Conservation (phyloP, 2,329 filamentous ascomycete species). For the Pseudopyrenochaeta lycopersici region DNA sequence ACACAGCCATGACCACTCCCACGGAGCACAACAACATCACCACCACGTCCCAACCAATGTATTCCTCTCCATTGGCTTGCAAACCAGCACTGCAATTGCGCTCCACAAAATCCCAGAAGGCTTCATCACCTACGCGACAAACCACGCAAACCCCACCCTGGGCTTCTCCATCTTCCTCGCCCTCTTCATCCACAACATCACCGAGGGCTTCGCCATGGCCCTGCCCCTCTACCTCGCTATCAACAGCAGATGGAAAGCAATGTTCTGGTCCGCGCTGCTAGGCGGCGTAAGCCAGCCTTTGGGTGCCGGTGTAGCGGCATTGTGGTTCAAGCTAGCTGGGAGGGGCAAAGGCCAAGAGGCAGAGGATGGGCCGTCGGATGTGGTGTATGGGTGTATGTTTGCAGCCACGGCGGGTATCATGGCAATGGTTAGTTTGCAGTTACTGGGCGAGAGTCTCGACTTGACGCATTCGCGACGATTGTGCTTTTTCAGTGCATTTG, state of each 20-base stretch:
- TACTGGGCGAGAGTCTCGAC: constrained; percentile 86
- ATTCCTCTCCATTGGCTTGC: constrained; percentile 92
- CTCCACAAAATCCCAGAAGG: constrained; percentile 93
- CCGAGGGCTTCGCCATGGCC: constrained; percentile 94
- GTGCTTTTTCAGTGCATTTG: constrained; percentile 81
- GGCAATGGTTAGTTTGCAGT: constrained; percentile 88
- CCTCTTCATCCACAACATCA: constrained; percentile 97
- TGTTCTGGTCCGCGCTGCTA: constrained; percentile 82
- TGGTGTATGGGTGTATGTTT: constrained; percentile 81
- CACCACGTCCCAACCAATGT: constrained; percentile 95
- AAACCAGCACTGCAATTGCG: constrained; percentile 93
- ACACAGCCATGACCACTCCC: constrained; percentile 12
- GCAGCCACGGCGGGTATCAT: constrained; percentile 92
- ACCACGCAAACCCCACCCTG: constrained; percentile 89
- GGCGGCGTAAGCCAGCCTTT: constrained; percentile 88
- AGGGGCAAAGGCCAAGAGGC: constrained; percentile 51
- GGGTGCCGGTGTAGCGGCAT: constrained; percentile 81
- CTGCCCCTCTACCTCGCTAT: constrained; percentile 92
- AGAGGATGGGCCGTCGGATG: constrained; percentile 61
- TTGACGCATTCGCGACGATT: constrained; percentile 81
- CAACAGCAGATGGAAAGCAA: constrained; percentile 79
- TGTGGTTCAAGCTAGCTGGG: constrained; percentile 82
- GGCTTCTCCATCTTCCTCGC: constrained; percentile 95
- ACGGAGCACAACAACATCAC: constrained; percentile 72
- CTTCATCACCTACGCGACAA: constrained; percentile 93